These are phyloP conservation scores for Sphagnurus paluster DNA, from an alignment of 1,284 basidiomycete genomes.

Conservation along the genomic window DNA sequence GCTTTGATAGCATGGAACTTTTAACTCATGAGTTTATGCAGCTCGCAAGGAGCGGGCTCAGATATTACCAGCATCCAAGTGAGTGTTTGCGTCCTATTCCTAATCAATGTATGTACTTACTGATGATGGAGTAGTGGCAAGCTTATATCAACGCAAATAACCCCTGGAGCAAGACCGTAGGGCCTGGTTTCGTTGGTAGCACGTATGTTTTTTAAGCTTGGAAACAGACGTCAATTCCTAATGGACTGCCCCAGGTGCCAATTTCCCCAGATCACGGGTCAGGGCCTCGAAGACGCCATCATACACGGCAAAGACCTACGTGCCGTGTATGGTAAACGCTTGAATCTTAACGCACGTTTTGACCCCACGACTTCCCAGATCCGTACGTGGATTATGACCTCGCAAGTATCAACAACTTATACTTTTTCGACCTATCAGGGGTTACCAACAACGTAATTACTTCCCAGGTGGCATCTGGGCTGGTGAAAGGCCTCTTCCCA, in stretches of 20 bases:
- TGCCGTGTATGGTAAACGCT: conserved; percentile 38
- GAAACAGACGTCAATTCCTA: background rate
- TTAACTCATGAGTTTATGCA: too few species aligned
- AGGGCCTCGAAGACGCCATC: conserved; percentile 41
- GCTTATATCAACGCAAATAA: conserved; percentile 35
- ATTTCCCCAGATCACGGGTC: conserved; percentile 44
- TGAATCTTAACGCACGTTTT: conserved; percentile 31
- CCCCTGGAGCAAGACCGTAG: conserved; percentile 39
- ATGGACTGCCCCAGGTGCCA: conserved; percentile 36
- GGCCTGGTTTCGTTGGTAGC: conserved; percentile 41
- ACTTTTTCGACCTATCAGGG: conserved; percentile 25
- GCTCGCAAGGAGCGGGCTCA: conserved; percentile 24
- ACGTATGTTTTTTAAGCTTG: conserved; percentile 28
- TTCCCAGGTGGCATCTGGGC: conserved; percentile 48
- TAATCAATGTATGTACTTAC: background rate
- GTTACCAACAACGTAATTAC: conserved; percentile 52
- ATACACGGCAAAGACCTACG: conserved; percentile 44
- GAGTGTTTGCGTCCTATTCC: conserved; percentile 3
- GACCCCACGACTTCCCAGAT: conserved; percentile 33
- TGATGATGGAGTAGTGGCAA: conserved; percentile 35
- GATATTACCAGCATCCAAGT: conserved; percentile 36
- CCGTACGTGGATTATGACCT: conserved; percentile 23
- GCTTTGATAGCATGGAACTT: too few species aligned
- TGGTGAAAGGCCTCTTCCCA: conserved; percentile 45
- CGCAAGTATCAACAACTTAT: background rate